Base-by-base conservation (phyloP, 116 monocot genomes). In the Dioscorea cayenensis region DNA sequence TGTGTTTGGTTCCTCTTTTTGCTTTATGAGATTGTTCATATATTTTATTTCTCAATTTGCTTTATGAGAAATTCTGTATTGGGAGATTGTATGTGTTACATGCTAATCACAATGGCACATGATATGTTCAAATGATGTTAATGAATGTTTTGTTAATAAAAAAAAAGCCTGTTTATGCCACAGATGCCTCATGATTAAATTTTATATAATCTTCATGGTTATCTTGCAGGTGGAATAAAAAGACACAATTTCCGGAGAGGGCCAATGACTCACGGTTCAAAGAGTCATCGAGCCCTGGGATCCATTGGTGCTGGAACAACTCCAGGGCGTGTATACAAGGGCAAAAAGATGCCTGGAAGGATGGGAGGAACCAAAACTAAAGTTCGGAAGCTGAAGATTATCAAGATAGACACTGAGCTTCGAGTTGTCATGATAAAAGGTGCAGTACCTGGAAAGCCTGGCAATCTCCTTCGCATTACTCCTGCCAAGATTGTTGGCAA, bases 311-410 rank as follows among this genome's bases (percentile, higher is more conserved):
- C 96, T 17, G 92, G 96, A 49, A 96, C 92, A 51, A 96, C 96
- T 6, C 96, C 90, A 0, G 96, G 92, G 5, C 84, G 82, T 43
- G 96, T 96, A 1, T 96, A 96, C 81, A 90, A 92, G 77, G 96
- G 96, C 17, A 92, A 92, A 52, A 92, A 96, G 75, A 95, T 95
- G 95, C 90, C 96, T 5, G 96, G 96, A n/a, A 83, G 92, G 78
- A 84, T 92, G 92, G 92, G 96, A 65, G 89, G 92, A 75, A 85
- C 79, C 63, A 95, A 95, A 70, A 95, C 80, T 11, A 95, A 95
- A 65, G 87, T 95, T 68, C 51, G 92, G 36, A 95, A 95, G 84
- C 63, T 96, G 77, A 85, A 85, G 71, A 78, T 96, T 60, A 86
- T 96, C 29, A 96, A 96, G 82, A 83, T 96, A 22, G 96, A 96